Conservation (phyloP, 768 basidiomycete genomes). For the Aureoboletus auriporus region DNA sequence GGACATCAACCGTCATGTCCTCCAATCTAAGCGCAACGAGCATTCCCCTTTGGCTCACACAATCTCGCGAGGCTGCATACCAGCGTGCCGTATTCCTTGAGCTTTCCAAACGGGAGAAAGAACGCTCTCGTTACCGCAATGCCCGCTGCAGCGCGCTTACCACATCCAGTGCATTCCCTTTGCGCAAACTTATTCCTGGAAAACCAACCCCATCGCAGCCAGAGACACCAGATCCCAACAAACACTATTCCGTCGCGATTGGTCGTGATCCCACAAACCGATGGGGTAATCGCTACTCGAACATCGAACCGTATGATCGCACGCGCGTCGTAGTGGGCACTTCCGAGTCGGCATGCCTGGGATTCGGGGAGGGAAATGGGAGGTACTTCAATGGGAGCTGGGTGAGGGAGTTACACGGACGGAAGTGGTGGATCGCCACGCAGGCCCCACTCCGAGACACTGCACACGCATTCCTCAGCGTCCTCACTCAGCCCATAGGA, state of each 20-base stretch:
- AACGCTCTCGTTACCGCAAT: conserved; percentile 29
- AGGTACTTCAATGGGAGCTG: conserved; percentile 83
- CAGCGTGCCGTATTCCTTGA: conserved; percentile 30
- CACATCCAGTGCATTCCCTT: conserved; percentile 2
- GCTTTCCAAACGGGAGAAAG: conserved; percentile 37
- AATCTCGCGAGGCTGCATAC: conserved; percentile 7
- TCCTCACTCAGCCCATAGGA: conserved; percentile 50
- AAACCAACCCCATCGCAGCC: conserved; percentile 8
- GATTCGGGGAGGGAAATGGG: conserved; percentile 29
- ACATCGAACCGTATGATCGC: conserved; percentile 79
- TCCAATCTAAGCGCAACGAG: neutral
- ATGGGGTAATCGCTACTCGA: conserved; percentile 61
- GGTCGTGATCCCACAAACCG: conserved; percentile 44
- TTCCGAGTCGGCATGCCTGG: conserved; percentile 11
- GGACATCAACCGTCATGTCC: conserved; percentile 7
- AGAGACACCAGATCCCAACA: conserved; percentile 19
- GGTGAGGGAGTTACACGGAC: conserved; percentile 71
- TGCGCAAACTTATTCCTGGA: conserved; percentile 3
- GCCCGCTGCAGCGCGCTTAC: conserved; percentile 5
- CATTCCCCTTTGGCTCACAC: conserved; percentile 16
- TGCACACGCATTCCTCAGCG: conserved; percentile 70
- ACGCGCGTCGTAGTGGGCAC: conserved; percentile 60
- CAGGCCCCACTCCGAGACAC: conserved; percentile 76
- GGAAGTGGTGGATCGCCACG: conserved; percentile 80
- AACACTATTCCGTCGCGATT: conserved; percentile 55